Evolutionary conservation across 495 filamentous ascomycete genomes (phyloP).

Genomic region (Letharia columbiana): DNA sequence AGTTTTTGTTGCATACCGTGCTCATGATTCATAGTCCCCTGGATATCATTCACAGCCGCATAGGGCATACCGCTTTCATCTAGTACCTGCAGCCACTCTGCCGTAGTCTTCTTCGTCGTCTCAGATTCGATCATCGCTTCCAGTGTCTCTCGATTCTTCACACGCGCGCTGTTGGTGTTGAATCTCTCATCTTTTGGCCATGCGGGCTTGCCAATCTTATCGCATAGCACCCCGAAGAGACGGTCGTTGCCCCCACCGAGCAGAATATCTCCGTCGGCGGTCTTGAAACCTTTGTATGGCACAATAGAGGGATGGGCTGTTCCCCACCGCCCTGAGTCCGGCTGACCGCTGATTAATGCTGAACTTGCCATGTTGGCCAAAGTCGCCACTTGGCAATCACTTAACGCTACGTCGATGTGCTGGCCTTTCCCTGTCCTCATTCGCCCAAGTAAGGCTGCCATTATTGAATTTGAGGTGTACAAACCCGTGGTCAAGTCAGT

Average conservation of each 20-base stretch:
- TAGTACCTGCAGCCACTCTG: constrained; percentile 81
- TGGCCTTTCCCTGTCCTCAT: constrained; percentile 65
- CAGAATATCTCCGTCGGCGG: constrained; percentile 83
- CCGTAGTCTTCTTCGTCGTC: constrained; percentile 69
- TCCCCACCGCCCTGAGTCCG: constrained; percentile 83
- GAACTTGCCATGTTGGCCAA: constrained; percentile 90
- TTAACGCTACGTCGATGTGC: constrained; percentile 84
- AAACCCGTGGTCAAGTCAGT: constrained; percentile 92
- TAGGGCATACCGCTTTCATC: constrained; percentile 92
- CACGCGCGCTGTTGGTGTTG: constrained; percentile 69
- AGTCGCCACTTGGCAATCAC: constrained; percentile 91
- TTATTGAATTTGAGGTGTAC: constrained; percentile 95
- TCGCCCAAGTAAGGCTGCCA: constrained; percentile 79
- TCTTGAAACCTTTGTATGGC: constrained; percentile 86
- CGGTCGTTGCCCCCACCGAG: constrained; percentile 91
- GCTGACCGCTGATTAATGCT: constrained; percentile 77
- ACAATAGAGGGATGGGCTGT: constrained; percentile 97
- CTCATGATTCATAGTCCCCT: constrained; percentile 70
- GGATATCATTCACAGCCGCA: constrained; percentile 87
- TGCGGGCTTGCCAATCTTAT: constrained; percentile 64
- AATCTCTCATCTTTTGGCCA: constrained; percentile 74
- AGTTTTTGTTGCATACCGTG: constrained; percentile 45
- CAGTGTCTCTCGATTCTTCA: constrained; percentile 66
- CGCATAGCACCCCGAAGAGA: constrained; percentile 79
- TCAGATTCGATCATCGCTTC: constrained; percentile 68